Conservation (phyloP, 179 eudicot genomes). For the Heliamphora pulchella region DNA sequence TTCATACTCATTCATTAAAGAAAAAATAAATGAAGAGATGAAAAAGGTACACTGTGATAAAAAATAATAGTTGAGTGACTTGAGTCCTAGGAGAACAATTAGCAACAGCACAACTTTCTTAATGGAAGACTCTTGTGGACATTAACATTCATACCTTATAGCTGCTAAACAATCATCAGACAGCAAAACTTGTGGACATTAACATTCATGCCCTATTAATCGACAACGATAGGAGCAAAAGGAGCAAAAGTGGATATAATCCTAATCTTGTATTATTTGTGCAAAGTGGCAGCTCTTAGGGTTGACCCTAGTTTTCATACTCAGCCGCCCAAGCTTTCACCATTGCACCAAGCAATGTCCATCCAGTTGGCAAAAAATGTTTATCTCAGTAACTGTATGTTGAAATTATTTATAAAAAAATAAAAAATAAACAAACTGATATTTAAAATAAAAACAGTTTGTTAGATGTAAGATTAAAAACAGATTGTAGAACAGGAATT, state of each 20-base stretch:
- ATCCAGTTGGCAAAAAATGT: too few relatives aligned
- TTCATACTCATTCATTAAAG: not conserved
- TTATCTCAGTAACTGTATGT: too few relatives aligned
- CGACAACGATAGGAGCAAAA: not conserved
- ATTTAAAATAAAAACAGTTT: too few relatives aligned
- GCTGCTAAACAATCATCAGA: not conserved
- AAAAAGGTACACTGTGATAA: not conserved
- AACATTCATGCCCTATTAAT: not conserved
- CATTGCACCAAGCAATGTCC: not conserved
- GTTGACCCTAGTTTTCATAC: not conserved
- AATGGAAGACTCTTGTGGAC: not conserved
- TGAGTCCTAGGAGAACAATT: not conserved
- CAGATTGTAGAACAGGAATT: too few relatives aligned
- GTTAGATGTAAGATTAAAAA: too few relatives aligned
- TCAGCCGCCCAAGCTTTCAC: too few relatives aligned
- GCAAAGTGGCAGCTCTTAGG: constrained; percentile 1
- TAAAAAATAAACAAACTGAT: too few relatives aligned
- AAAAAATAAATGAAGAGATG: not conserved
- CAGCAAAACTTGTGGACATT: not conserved
- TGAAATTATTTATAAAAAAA: too few relatives aligned
- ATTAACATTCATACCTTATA: not conserved
- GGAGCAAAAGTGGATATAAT: too few relatives aligned
- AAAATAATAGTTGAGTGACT: too few relatives aligned
- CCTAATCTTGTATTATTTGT: not conserved
- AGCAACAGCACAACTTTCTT: not conserved